phyloP scores from a whole-genome alignment of 306 rosid genomes.

The Trifolium repens region DNA sequence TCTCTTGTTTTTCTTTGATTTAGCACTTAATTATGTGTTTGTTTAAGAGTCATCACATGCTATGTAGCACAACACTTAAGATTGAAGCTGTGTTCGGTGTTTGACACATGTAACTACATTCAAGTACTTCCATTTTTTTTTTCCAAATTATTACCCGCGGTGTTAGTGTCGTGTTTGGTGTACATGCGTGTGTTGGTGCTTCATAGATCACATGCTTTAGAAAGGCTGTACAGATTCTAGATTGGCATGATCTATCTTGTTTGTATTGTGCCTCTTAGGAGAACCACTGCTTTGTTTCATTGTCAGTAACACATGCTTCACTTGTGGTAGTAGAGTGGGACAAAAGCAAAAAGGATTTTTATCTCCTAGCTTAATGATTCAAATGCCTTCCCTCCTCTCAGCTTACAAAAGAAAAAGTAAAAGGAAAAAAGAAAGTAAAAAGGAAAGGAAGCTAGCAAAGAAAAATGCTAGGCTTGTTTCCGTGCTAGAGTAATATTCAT shows the following conservation, averaged over 20 bases:
- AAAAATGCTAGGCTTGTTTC: constrained; percentile 36
- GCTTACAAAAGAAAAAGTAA: constrained; percentile 31
- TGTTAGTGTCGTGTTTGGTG: neutral
- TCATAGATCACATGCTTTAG: constrained; percentile 48
- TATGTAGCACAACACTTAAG: neutral
- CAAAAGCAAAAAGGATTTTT: constrained; percentile 45
- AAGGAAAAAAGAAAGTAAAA: constrained; percentile 1
- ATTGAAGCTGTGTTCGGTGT: neutral
- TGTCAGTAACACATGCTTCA: constrained; percentile 46
- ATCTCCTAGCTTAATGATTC: constrained; percentile 39
- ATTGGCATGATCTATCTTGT: constrained; percentile 51
- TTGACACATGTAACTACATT: neutral
- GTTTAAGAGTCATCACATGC: constrained; percentile 51
- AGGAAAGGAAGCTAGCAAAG: constrained; percentile 36
- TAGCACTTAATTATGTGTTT: constrained; percentile 43
- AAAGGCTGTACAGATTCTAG: constrained; percentile 49
- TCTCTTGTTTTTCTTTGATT: constrained; percentile 43
- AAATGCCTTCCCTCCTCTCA: constrained; percentile 46
- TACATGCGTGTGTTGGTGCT: constrained; percentile 43
- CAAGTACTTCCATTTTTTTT: neutral
- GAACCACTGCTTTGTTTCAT: constrained; percentile 47
- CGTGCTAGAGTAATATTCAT: constrained; percentile 14
- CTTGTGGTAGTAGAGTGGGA: constrained; percentile 27
- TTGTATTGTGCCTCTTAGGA: constrained; percentile 44
- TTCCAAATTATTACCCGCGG: neutral